Base-by-base conservation (phyloP, 495 filamentous ascomycete species). In the Penicillium flavigenum region DNA sequence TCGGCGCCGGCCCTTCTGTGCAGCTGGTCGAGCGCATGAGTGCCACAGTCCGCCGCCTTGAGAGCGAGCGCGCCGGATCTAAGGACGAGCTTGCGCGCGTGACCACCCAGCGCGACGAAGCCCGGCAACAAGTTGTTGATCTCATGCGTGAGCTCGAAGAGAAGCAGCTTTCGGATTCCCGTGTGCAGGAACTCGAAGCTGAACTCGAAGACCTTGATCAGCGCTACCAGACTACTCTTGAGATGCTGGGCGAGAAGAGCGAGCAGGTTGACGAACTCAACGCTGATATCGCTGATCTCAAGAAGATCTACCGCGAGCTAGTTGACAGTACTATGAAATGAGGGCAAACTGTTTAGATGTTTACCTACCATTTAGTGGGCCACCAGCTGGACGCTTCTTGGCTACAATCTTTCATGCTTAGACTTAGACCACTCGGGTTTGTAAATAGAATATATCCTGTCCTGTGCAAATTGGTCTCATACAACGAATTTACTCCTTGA, bases 21-120 rank as follows among this genome's bases (percentile, higher is more conserved):
- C 94, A 98, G 70, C 81, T 99, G 0, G 91, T 99, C 5, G 94
- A 98, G 72, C 88, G 95, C 44, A 96, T 99, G 93, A 91, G 87
- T 60, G 89, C 92, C 36, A 88, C 91, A 1, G 90, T 99, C 22
- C 87, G 94, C 27, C 83, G 93, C 4, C 77, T 98, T 0, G 95
- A 98, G 67, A 90, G 86, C 58, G 95, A 98, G 64, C 93, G 93
- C 63, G 88, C 91, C 17, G 88, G 86, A 5, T 83, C 83, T 22
- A 87, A 87, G 66, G 94, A 98, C 62, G 95, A 98, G 66, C 77
- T 97, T 48, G 78, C 83, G 1, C 80, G 92, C 34, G 82, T 97
- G 16, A 83, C 86, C 10, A 74, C 81, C 42, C 94, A 98, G 71
- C 82, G 95, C 19, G 94, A 99, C 62, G 90, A 96, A 63, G 89